Evolutionary conservation across 805 yeast genomes (phyloP).

Genomic region (Candida jianshihensis): DNA sequence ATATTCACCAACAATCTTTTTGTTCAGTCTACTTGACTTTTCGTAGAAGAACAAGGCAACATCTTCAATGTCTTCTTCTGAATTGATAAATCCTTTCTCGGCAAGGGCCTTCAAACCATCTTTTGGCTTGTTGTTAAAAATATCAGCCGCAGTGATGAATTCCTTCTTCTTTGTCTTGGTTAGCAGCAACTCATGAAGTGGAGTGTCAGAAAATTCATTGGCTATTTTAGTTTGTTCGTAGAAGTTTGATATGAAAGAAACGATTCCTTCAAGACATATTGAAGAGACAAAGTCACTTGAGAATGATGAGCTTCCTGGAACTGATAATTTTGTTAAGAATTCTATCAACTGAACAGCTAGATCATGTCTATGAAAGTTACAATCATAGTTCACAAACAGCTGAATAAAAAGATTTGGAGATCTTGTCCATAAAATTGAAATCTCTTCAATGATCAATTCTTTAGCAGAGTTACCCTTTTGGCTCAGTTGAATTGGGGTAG

Average conservation of each 20-base stretch:
- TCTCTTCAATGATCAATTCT: constrained; percentile 77
- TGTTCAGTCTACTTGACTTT: constrained; percentile 77
- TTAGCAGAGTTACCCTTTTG: constrained; percentile 36
- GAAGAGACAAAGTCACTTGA: constrained; percentile 91
- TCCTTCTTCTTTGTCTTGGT: constrained; percentile 53
- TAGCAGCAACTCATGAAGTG: constrained; percentile 14
- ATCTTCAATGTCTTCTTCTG: constrained; percentile 44
- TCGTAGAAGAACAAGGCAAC: constrained; percentile 72
- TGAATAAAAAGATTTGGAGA: constrained; percentile 72
- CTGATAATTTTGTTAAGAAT: constrained; percentile 66
- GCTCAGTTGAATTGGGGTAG: constrained; percentile 26
- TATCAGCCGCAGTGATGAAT: constrained; percentile 67
- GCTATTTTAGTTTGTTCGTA: constrained; percentile 33
- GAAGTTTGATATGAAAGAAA: constrained; percentile 61
- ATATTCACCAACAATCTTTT: constrained; percentile 79
- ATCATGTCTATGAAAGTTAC: constrained; percentile 83
- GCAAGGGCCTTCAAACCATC: constrained; percentile 61
- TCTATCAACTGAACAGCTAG: constrained; percentile 61
- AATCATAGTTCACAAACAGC: constrained; percentile 78
- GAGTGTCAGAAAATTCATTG: constrained; percentile 15
- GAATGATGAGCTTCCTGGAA: constrained; percentile 75
- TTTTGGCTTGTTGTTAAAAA: constrained; percentile 73
- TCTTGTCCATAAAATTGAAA: constrained; percentile 76
- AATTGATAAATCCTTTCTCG: constrained; percentile 57
- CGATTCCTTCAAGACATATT: constrained; percentile 80